These are phyloP conservation scores for Pleomassaria siparia DNA, from an alignment of 2,329 filamentous ascomycete species.

Conservation along the genomic window DNA sequence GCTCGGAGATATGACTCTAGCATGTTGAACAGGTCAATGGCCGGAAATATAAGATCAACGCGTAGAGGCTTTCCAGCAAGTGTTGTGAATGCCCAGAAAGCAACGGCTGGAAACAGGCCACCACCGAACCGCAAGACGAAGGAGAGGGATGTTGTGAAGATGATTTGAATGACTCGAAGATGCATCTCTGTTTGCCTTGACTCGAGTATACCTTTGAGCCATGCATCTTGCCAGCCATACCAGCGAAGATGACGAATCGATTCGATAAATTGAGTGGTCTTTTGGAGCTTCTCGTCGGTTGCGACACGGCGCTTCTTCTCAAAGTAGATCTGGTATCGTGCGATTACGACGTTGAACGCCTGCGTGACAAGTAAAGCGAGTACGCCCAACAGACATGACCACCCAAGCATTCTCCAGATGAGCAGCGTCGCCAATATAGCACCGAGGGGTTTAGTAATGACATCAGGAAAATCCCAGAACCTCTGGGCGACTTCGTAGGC, in stretches of 20 bases:
- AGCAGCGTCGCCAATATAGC: slow-evolving; percentile 73
- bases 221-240: slow-evolving; percentile 80
- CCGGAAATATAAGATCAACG: slow-evolving; percentile 84
- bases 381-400: slow-evolving; percentile 74
- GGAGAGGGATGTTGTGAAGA: slow-evolving; percentile 64
- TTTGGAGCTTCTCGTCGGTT: slow-evolving; percentile 77
- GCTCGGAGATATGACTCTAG: slow-evolving; percentile 73
- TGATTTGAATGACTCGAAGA: slow-evolving; percentile 62
- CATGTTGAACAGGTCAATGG: slow-evolving; percentile 76
- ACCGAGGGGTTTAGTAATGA: slow-evolving; percentile 75
- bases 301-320: slow-evolving; percentile 71
- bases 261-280: slow-evolving; percentile 83
- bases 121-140: slow-evolving; percentile 72
- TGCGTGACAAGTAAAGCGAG: slow-evolving; percentile 70
- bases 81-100: slow-evolving; percentile 79
- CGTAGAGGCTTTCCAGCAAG: slow-evolving; percentile 67
- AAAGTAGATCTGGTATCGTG: slow-evolving; percentile 65
- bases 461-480: slow-evolving; percentile 83
- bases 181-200: slow-evolving; percentile 68
- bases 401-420: slow-evolving; percentile 77
- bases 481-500: slow-evolving; percentile 79
- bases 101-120: slow-evolving; percentile 75
- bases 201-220: slow-evolving; percentile 69
- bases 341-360: slow-evolving; percentile 66
- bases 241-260: slow-evolving; percentile 77